Evolutionary conservation across 2,329 filamentous ascomycete genomes (phyloP).

Genomic region (Exophiala oligosperma): DNA sequence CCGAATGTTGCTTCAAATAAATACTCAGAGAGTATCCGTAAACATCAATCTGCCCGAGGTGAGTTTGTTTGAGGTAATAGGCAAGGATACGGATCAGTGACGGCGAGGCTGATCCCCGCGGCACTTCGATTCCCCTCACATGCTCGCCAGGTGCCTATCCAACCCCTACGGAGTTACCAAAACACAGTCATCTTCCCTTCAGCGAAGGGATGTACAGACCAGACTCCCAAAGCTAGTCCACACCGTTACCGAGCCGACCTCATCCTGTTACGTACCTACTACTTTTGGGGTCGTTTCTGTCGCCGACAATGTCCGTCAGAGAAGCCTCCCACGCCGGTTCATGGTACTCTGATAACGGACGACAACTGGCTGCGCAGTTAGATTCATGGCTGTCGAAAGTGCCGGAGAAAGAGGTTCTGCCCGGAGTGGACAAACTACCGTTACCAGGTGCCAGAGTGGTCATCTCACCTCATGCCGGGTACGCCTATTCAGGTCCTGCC

Average conservation of each 20-base stretch:
- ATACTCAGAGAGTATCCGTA: too few relatives aligned
- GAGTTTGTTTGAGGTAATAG: too few relatives aligned
- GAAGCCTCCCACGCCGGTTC: constrained; percentile 76
- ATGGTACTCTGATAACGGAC: constrained; percentile 73
- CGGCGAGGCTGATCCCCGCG: not conserved
- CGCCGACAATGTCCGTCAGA: constrained; percentile 42
- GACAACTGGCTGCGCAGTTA: constrained; percentile 66
- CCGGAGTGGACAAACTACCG: constrained; percentile 65
- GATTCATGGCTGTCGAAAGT: constrained; percentile 73
- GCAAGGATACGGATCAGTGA: not conserved
- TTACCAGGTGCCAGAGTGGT: constrained; percentile 75
- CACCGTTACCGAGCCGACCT: too few relatives aligned
- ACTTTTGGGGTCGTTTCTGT: not conserved
- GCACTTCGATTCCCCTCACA: too few relatives aligned
- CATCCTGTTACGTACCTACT: not conserved
- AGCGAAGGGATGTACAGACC: too few relatives aligned
- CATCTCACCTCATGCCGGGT: constrained; percentile 94
- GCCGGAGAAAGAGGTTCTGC: constrained; percentile 56
- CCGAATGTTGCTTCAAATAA: too few relatives aligned
- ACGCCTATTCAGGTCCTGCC: constrained; percentile 84
- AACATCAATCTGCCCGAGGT: too few relatives aligned
- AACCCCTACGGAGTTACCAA: too few relatives aligned
- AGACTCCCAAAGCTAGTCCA: too few relatives aligned
- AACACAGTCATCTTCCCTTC: too few relatives aligned
- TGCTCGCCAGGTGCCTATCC: too few relatives aligned